Evolutionary conservation across 345 rosid genomes (phyloP).

Genomic region (Cardamine occulta): DNA sequence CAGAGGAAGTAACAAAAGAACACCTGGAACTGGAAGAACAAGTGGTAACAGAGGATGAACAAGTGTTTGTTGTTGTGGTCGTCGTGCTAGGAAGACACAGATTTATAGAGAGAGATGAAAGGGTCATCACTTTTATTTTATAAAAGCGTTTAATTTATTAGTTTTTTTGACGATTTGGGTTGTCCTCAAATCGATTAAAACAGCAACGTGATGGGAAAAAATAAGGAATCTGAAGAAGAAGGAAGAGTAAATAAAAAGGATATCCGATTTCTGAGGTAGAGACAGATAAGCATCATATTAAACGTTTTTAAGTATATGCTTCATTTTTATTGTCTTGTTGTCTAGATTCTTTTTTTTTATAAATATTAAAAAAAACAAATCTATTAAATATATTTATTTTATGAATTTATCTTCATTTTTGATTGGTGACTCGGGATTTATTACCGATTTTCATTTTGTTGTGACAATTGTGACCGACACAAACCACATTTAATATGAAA

Average conservation of each 20-base stretch:
- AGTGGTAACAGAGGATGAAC: conserved; percentile 30
- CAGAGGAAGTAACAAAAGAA: conserved; percentile 25
- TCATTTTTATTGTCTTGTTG: not conserved
- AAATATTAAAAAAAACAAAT: too few relatives aligned
- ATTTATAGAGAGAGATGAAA: conserved; percentile 63
- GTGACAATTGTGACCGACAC: not conserved
- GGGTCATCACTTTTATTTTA: conserved; percentile 31
- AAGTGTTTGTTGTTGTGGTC: not conserved
- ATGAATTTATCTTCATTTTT: too few relatives aligned
- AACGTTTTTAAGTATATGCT: conserved; percentile 42
- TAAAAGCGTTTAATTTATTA: not conserved
- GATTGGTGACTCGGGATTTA: too few relatives aligned
- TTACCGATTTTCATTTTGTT: not conserved
- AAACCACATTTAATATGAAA: not conserved
- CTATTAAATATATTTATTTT: too few relatives aligned
- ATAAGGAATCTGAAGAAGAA: conserved; percentile 29
- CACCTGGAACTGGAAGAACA: conserved; percentile 33
- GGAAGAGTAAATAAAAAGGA: conserved; percentile 21
- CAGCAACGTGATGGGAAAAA: conserved; percentile 22
- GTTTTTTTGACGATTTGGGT: conserved; percentile 7
- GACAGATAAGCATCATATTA: conserved; percentile 27
- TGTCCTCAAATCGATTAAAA: conserved; percentile 28
- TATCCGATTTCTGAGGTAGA: conserved; percentile 26
- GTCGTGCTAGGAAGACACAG: conserved; percentile 41
- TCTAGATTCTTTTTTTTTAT: not conserved